Evolutionary conservation across 805 yeast species (phyloP), one percentile per base, ranked within the genome.

Genomic region (Saturnispora zaruensis): DNA sequence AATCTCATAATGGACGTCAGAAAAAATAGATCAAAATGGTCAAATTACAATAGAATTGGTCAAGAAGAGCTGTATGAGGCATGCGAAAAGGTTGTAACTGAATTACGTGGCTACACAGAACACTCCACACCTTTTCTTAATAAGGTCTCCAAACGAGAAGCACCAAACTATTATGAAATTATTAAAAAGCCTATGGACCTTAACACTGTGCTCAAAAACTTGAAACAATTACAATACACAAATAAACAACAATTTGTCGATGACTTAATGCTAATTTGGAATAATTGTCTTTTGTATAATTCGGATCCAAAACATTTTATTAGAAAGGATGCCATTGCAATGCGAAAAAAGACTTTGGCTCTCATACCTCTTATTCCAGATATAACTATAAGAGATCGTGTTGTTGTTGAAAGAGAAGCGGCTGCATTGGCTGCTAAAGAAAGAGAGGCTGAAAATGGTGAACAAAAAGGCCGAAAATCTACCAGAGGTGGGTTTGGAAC

Each of bases 11-110:
- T 87, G 76, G 99, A 93, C 62, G 98, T 93, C 8, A 75, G 97
- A 45, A 93, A 90, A 59, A 91, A 90, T 62, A 73, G 98, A 52
- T 95, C 98, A 0, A 93, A 93, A 67, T 93, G 99, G 99, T 95
- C 97, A 7, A 87, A 87, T 51, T 97, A 93, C 62, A 96, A 90
- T 51, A 76, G 86, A 53, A 82, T 93, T 41, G 99, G 99, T 6
- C 99, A 93, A 67, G 99, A 93, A 63, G 99, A 95, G 64, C 74
- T 93, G 21, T 93, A 93, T 61, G 99, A 95, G 58, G 96, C 97
- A 0, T 91, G 97, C 60, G 99, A 93, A 59, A 90, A 89, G 61
- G 99, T 93, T 1, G 90, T 91, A 0, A 70, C 82, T 55, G 98
- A 93, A 59, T 70, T 93, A 30, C 76, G 99, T 61, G 87, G 91